Conservation (phyloP, 1,139 yeast species). For the Candida sp. region DNA sequence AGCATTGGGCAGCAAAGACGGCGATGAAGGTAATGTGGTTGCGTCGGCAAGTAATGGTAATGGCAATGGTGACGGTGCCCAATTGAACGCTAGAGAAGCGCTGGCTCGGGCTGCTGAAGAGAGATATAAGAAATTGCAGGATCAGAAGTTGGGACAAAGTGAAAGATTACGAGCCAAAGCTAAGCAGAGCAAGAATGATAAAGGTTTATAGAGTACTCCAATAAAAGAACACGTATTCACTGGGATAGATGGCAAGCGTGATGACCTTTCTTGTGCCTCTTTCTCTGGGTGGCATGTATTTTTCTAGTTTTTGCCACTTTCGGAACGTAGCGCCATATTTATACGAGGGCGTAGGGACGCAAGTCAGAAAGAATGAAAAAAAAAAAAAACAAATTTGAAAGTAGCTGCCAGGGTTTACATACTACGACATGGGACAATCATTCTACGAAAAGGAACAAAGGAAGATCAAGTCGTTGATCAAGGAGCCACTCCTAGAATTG, state of each 20-base stretch:
- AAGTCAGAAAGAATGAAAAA: background rate
- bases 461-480: constrained; percentile 26
- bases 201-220: constrained; percentile 2
- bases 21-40: background rate
- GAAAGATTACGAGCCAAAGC: constrained; percentile 12
- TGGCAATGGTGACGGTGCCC: background rate
- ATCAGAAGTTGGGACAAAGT: constrained; percentile 10
- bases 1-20: constrained; percentile 6
- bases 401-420: too few species aligned
- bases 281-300: background rate
- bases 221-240: background rate
- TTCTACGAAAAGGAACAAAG: constrained; percentile 33
- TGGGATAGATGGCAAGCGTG: too few species aligned
- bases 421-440: constrained; percentile 19
- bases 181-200: constrained; percentile 7
- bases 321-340: too few species aligned
- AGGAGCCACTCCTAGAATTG: constrained; percentile 32
- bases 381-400: too few species aligned
- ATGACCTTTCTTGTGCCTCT: constrained; percentile 1
- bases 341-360: too few species aligned
- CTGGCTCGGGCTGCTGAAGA: constrained; percentile 16
- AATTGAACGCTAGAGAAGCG: constrained; percentile 12
- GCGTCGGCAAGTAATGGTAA: background rate
- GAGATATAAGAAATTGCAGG: constrained; percentile 11
- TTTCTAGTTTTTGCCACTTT: background rate